These are phyloP conservation scores for Apophysomyces trapeziformis DNA, from an alignment of 371 early-diverging fungal species.

Conservation along the genomic window DNA sequence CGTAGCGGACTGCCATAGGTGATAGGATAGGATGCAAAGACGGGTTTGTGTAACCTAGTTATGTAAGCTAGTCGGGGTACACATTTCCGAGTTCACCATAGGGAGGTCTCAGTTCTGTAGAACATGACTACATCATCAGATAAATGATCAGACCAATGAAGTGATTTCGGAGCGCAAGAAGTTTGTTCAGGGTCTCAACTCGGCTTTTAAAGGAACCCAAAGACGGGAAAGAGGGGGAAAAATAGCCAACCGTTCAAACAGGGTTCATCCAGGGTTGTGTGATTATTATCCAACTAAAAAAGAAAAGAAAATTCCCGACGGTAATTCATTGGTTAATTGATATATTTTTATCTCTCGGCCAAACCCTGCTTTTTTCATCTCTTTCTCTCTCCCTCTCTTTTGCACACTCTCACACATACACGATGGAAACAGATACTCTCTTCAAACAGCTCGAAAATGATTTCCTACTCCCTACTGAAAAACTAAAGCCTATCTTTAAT, in stretches of 20 bases:
- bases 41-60: too few species aligned
- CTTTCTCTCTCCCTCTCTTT: not conserved
- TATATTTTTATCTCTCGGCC: too few species aligned
- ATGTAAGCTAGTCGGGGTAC: too few species aligned
- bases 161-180: not conserved
- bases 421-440: conserved; percentile 27
- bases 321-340: not conserved
- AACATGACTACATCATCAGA: conserved; percentile 2
- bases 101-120: too few species aligned
- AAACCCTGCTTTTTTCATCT: not conserved
- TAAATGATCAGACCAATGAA: not conserved
- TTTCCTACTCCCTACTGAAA: conserved; percentile 44
- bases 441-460: conserved; percentile 34
- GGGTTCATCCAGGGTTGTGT: conserved; percentile 6
- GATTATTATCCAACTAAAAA: too few species aligned
- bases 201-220: not conserved
- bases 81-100: too few species aligned
- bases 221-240: not conserved
- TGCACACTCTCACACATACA: not conserved
- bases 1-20: too few species aligned
- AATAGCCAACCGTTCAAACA: not conserved
- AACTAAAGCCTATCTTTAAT: conserved; percentile 54
- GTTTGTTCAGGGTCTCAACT: conserved; percentile 7
- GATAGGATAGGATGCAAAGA: too few species aligned
- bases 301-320: conserved; percentile 10